Base-by-base conservation (phyloP, 495 filamentous ascomycete species). In the Immersiella caudata region DNA sequence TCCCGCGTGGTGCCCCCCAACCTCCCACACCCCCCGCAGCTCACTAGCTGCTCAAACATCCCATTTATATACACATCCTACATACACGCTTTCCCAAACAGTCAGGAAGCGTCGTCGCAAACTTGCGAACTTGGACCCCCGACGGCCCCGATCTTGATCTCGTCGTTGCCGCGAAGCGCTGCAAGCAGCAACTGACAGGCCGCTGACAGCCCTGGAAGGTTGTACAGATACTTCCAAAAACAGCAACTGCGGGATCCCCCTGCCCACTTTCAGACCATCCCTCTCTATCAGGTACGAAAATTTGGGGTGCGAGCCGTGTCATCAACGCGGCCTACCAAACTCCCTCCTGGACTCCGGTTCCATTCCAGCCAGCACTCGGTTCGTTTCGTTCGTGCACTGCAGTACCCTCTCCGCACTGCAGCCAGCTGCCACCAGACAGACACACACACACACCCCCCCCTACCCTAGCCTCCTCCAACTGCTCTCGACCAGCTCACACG, bases 201-300 rank as follows among this genome's bases (percentile, higher is more conserved):
- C 68, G 63, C 36, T 57, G 59, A 67, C 65, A 73, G 62, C 71
- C 63, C 66, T 67, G 71, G 67, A 73, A 71, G 66, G 74, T 78
- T 71, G 76, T 70, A 76, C 73, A 70, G 66, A 60, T 70, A 66
- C 69, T 75, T 74, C 76, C 76, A 75, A 77, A 78, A 78, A 77
- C 72, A 77, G 74, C 62, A 73, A 67, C 68, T 66, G 75, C 71
- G 71, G 73, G 68, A 75, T 61, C 66, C 71, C 70, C 67, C 67
- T 70, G 64, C 49, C 76, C 71, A 73, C 71, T 63, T 58, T 69
- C 64, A 33, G 54, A 67, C 65, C 68, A 72, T 69, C 54, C 65
- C 67, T 71, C 66, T 65, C 66, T 66, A 73, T 71, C 73, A 75
- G 70, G 72, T 71, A 68, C 76, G 71, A 73, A 77, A 71, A 71